Conservation (phyloP, 768 basidiomycete species). For the Amylocystis lapponica region DNA sequence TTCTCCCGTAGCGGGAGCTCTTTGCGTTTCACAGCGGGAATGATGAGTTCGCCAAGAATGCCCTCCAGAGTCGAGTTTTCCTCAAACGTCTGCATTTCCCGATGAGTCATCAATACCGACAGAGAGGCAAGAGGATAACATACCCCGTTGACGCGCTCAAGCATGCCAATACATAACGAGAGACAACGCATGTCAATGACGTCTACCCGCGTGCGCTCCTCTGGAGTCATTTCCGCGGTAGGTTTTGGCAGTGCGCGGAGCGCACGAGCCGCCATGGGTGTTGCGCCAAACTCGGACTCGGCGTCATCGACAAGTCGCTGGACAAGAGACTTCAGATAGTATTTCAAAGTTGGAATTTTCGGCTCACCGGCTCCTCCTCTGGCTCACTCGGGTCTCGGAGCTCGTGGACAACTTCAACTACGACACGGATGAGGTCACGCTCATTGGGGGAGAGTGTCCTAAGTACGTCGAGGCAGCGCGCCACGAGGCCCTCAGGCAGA, state of each 20-base stretch:
- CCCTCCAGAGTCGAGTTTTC: conserved; percentile 71
- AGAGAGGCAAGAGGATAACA: conserved; percentile 20
- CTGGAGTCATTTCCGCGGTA: conserved; percentile 43
- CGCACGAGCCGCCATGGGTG: conserved; percentile 19
- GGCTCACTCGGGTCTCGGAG: conserved; percentile 54
- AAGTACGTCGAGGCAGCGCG: conserved; percentile 79
- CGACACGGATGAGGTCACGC: conserved; percentile 78
- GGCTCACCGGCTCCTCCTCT: conserved; percentile 25
- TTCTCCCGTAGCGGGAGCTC: conserved; percentile 77
- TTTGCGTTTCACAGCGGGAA: conserved; percentile 87
- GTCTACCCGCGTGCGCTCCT: conserved; percentile 54
- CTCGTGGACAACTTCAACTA: conserved; percentile 85
- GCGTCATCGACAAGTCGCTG: conserved; percentile 19
- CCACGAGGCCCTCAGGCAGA: conserved; percentile 65
- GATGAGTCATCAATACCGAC: no score
- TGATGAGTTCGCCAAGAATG: conserved; percentile 71
- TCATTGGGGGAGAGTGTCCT: conserved; percentile 67
- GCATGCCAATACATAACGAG: conserved; percentile 70
- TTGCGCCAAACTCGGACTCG: conserved; percentile 29
- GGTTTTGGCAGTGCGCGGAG: conserved; percentile 26
- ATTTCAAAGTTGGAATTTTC: no score
- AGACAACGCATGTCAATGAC: conserved; percentile 71
- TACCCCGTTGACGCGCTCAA: conserved; percentile 83
- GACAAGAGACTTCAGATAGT: not conserved
- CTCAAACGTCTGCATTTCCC: conserved; percentile 39